Base-by-base conservation (phyloP, 2,329 filamentous ascomycete genomes). In the Didymella glomerata region DNA sequence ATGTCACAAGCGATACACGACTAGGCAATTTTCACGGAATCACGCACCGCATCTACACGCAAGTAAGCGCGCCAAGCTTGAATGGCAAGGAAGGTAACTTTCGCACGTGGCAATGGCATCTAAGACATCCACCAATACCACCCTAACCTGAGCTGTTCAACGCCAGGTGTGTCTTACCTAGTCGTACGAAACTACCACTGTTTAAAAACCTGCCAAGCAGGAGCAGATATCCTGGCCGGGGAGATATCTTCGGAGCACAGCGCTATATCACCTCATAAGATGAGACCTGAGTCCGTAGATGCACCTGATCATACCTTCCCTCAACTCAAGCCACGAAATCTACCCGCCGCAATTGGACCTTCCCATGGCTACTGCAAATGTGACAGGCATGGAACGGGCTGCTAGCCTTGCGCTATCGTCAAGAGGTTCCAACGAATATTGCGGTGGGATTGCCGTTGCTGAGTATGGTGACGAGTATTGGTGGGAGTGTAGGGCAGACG, bases 341-440 rank as follows among this genome's bases (percentile, higher is more conserved):
- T n/a, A 38, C 32, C 14, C 16, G 32, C 32, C 32, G 32, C n/a
- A n/a, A n/a, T n/a, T n/a, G n/a, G n/a, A n/a, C n/a, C n/a, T n/a
- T n/a, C n/a, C n/a, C n/a, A 47, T 57, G 48, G 48, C 54, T 5
- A 46, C 42, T 30, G 16, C 48, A 27, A 51, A 51, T 11, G 32
- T 51, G 11, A 36, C 4, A 14, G 11, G 32, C 32, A 36, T 16
- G 24, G 24, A 25, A 7, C 24, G 24, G 24, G 24, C 24, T 25
- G 24, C 24, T 25, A 25, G 24, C 24, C 24, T 25, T 7, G 7
- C 24, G 24, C 24, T 25, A 25, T 25, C 24, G 4, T 25, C 24
- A 7, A 25, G 24, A 25, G 7, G 7, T 7, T 25, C 24, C 24
- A 25, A 25, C 24, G 27, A 10, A 28, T 28, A 8, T 28, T 4